Evolutionary conservation across 73 alveolate species (phyloP).

Genomic region (Paramecium caudatum): DNA sequence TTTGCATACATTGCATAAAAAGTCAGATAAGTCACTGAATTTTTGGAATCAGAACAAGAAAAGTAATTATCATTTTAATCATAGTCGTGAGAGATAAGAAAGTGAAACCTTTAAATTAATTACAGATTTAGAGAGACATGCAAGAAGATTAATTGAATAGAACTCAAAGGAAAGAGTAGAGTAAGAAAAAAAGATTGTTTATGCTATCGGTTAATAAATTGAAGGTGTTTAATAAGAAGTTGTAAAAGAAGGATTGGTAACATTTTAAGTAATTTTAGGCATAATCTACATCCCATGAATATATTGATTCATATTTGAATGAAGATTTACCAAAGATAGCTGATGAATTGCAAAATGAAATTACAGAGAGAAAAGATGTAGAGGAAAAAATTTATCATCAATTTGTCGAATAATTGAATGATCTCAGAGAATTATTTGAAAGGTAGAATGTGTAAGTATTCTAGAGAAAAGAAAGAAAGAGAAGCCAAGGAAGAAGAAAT

Average conservation of each 20-base stretch:
- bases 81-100: constrained; percentile 66
- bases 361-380: constrained; percentile 73
- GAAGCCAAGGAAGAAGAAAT: constrained; percentile 76
- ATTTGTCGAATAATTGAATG: constrained; percentile 69
- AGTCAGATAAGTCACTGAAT: constrained; percentile 58
- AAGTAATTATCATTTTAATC: constrained; percentile 22
- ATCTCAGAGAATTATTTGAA: constrained; percentile 69
- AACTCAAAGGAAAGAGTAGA: constrained; percentile 76
- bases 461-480: constrained; percentile 74
- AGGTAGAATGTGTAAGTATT: background rate
- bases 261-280: constrained; percentile 51
- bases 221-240: constrained; percentile 53
- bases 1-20: constrained; percentile 33
- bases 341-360: constrained; percentile 76
- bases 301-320: constrained; percentile 74
- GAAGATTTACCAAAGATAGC: constrained; percentile 75
- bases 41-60: constrained; percentile 54
- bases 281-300: constrained; percentile 73
- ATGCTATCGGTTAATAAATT: constrained; percentile 69
- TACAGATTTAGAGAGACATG: constrained; percentile 74
- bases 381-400: constrained; percentile 73
- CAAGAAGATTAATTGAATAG: constrained; percentile 75
- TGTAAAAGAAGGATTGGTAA: constrained; percentile 53
- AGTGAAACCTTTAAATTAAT: constrained; percentile 62
- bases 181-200: constrained; percentile 73